Conservation (phyloP, 495 filamentous ascomycete species). For the Durotheca rogersii region DNA sequence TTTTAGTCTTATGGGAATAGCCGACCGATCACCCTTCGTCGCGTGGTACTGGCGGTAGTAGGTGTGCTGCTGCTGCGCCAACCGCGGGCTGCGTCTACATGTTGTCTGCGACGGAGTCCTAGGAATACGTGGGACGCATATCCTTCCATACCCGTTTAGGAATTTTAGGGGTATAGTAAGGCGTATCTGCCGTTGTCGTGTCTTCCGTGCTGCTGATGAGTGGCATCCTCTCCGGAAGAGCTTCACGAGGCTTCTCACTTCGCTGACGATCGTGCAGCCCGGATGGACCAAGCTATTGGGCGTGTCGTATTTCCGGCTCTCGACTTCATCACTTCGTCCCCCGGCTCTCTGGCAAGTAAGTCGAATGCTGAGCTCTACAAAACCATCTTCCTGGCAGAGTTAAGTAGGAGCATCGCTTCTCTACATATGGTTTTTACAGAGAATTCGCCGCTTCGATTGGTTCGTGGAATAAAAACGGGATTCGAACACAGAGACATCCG, state of each 20-base stretch:
- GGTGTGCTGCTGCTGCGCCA: neutral
- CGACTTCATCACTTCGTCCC: conserved; percentile 1
- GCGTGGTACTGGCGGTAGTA: neutral
- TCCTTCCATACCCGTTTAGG: no score
- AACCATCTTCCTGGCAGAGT: no score
- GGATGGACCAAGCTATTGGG: conserved; percentile 1
- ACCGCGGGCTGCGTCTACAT: neutral
- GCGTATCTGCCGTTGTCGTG: neutral
- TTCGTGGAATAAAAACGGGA: conserved; percentile 24
- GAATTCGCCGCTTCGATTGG: conserved; percentile 11
- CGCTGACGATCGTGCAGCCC: conserved; percentile 1
- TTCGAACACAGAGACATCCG: neutral
- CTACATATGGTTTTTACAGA: conserved; percentile 8
- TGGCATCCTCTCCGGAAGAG: conserved; percentile 1
- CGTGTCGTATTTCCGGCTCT: conserved; percentile 8
- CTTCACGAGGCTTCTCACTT: neutral
- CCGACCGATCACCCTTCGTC: neutral
- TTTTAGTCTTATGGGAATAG: neutral
- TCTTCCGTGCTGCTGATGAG: neutral
- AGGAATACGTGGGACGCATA: no score
- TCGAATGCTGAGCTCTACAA: conserved; percentile 5
- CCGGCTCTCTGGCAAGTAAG: neutral
- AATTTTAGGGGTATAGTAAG: no score
- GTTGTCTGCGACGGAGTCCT: neutral
- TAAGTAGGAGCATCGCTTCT: conserved; percentile 10